A percentile compares a stretch with the other conserved stretches of the same genome.
Conservation (phyloP, 331 rosid species). For the Acacia pycnantha region DNA sequence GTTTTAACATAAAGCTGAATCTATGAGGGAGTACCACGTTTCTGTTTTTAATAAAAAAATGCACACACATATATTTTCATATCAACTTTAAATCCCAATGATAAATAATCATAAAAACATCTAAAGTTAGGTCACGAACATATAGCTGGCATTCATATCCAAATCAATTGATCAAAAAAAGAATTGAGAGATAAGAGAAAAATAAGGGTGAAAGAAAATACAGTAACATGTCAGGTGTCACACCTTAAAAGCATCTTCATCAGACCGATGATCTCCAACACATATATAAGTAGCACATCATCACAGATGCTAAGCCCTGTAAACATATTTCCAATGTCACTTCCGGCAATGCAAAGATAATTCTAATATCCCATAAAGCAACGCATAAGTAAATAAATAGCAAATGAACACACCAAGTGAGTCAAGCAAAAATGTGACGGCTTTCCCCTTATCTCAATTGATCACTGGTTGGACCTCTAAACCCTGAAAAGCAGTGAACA, state of each 20-base stretch:
- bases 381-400: neutral
- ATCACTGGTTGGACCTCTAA: conserved; percentile 17
- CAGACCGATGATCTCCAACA: conserved; percentile 88
- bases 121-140: too few species aligned
- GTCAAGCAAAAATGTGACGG: conserved; percentile 86
- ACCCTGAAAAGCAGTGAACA: too few species aligned
- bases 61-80: too few species aligned
- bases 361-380: conserved; percentile 1
- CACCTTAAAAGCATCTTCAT: conserved; percentile 98
- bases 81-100: too few species aligned
- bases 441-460: conserved; percentile 95
- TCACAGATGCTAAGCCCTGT: conserved; percentile 67
- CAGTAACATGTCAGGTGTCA: conserved; percentile 25
- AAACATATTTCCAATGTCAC: conserved; percentile 27
- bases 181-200: neutral
- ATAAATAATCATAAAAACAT: too few species aligned
- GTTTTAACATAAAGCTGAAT: too few species aligned
- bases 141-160: too few species aligned
- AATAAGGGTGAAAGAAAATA: neutral
- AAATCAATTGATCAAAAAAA: too few species aligned
- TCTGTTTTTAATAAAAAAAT: too few species aligned
- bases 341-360: conserved; percentile 14
- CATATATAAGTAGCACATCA: conserved; percentile 90
- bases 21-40: too few species aligned
- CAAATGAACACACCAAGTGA: conserved; percentile 72